A percentile compares a stretch with the other conserved stretches of the same genome.
Conservation (phyloP, 2,329 filamentous ascomycete genomes). For the Nectriaceae sp. region DNA sequence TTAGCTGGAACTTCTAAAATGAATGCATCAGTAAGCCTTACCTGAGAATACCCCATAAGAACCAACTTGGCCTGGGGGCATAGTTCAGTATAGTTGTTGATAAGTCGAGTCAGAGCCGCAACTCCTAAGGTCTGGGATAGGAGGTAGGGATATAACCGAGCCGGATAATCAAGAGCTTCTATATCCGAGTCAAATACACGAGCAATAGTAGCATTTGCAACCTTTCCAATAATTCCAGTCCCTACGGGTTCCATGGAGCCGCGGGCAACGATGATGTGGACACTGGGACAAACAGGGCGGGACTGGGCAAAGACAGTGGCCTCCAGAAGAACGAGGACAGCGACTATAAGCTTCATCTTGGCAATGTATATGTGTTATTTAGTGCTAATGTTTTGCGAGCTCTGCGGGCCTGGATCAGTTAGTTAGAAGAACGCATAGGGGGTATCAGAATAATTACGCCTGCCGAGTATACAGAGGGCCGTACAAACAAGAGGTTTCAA, state of each 20-base stretch:
- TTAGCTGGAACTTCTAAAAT: accelerated
- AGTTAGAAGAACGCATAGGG: no score
- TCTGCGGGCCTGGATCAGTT: no score
- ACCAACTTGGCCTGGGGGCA: constrained; percentile 23
- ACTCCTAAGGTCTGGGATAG: constrained; percentile 22
- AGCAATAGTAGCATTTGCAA: constrained; percentile 11
- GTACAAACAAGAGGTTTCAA: no score
- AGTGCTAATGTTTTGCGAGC: no score
- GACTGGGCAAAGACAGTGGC: no score
- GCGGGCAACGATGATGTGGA: constrained; percentile 21
- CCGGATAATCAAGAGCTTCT: constrained; percentile 18
- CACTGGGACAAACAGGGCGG: constrained; percentile 11
- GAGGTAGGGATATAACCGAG: constrained; percentile 14
- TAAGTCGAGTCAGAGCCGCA: constrained; percentile 2
- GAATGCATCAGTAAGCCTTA: not conserved
- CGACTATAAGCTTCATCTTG: no score
- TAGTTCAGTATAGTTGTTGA: constrained; percentile 9
- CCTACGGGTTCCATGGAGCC: constrained; percentile 22
- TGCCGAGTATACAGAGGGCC: no score
- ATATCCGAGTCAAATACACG: constrained; percentile 13
- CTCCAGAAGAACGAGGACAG: no score
- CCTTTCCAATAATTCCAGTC: constrained; percentile 21
- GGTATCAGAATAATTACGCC: no score
- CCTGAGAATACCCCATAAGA: constrained; percentile 25
- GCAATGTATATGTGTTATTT: no score